A percentile compares a stretch with the other conserved stretches of the same genome.
These are phyloP conservation scores for Durusdinium trenchii DNA, from an alignment of 73 alveolate species.

Conservation along the genomic window DNA sequence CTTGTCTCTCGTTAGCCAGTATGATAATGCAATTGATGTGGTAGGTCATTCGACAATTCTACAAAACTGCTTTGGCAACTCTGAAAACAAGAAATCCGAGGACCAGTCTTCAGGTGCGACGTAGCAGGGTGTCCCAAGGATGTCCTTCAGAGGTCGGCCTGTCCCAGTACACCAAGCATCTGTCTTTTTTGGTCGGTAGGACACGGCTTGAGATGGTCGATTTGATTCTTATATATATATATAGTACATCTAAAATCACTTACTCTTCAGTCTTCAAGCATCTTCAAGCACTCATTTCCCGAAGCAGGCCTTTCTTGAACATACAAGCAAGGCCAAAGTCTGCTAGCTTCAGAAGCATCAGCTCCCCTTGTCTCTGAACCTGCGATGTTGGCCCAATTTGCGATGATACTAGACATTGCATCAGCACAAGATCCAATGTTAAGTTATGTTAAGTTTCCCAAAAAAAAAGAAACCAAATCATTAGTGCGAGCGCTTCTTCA, in stretches of 20 bases:
- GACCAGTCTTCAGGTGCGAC: constrained; percentile 87
- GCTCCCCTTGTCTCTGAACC: constrained; percentile 61
- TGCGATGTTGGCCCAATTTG: not conserved
- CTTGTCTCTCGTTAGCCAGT: too few species aligned
- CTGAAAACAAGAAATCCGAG: not conserved
- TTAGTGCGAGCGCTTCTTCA: too few species aligned
- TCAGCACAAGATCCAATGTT: too few species aligned
- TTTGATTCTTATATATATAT: not conserved
- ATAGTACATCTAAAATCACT: not conserved
- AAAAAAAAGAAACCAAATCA: too few species aligned
- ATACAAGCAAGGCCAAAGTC: constrained; percentile 90
- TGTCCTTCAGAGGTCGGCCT: constrained; percentile 94
- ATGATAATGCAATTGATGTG: too few species aligned
- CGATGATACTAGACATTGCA: too few species aligned
- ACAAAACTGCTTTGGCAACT: not conserved
- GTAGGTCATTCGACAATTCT: not conserved
- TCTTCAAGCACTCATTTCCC: too few species aligned
- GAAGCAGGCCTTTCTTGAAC: constrained; percentile 78
- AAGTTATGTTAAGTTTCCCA: too few species aligned
- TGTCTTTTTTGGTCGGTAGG: not conserved
- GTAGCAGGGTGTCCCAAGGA: constrained; percentile 93
- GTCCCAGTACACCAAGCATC: not conserved
- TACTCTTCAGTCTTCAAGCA: too few species aligned
- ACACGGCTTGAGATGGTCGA: not conserved
- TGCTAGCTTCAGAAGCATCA: constrained; percentile 74